Conservation (phyloP, 257 asterid genomes). For the Nicotiana paniculata region DNA sequence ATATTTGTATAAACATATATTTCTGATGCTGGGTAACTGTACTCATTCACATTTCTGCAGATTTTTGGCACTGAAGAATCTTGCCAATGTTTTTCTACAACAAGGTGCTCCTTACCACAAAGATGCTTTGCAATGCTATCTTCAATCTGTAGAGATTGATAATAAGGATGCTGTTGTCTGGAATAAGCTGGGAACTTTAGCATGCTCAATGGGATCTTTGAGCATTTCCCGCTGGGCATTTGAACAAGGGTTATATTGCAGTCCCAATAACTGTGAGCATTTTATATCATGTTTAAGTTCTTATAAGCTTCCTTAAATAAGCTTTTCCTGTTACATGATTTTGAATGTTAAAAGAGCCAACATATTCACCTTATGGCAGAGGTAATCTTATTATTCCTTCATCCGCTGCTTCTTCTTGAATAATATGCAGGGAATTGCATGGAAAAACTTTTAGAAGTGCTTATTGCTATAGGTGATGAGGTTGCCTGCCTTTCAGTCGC, state of each 20-base stretch:
- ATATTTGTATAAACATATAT: neutral
- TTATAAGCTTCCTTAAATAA: constrained; percentile 1
- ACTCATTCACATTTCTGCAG: constrained; percentile 41
- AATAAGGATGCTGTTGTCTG: constrained; percentile 83
- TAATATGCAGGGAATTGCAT: constrained; percentile 86
- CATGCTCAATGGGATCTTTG: constrained; percentile 94
- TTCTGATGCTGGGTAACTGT: neutral
- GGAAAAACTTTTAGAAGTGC: constrained; percentile 98
- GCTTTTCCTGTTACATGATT: constrained; percentile 7
- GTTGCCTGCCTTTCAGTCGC: constrained; percentile 89
- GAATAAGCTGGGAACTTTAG: constrained; percentile 91
- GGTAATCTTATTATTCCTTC: neutral
- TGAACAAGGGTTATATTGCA: constrained; percentile 91
- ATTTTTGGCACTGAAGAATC: constrained; percentile 89
- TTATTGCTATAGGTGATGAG: constrained; percentile 97
- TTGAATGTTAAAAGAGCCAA: neutral
- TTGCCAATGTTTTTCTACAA: constrained; percentile 75
- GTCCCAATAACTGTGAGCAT: constrained; percentile 91
- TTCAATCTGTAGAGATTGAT: constrained; percentile 96
- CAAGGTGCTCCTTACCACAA: constrained; percentile 66
- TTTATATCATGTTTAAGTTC: constrained; percentile 15
- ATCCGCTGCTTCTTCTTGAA: constrained; percentile 1
- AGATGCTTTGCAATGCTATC: constrained; percentile 86
- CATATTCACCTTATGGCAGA: neutral
- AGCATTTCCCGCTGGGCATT: constrained; percentile 99